Evolutionary conservation across 140 eudicot genomes (phyloP).

Genomic region (Senecio squalidus): DNA sequence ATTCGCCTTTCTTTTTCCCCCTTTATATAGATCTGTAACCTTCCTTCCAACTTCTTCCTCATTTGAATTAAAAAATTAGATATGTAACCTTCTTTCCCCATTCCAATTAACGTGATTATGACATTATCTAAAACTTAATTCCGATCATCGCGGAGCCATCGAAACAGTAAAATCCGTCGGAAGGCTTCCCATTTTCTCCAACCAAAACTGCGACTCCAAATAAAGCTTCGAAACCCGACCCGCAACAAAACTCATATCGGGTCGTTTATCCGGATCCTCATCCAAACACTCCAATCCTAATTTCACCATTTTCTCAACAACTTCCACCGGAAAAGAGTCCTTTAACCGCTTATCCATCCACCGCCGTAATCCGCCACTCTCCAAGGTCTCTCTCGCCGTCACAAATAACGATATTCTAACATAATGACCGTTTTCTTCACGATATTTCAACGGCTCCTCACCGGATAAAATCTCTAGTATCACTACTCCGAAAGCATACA

Average conservation of each 20-base stretch:
- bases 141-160: conserved; percentile 46
- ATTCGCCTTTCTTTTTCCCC: no score
- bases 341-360: conserved; percentile 79
- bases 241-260: conserved; percentile 79
- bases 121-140: not conserved
- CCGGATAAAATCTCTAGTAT: conserved; percentile 75
- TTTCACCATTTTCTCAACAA: conserved; percentile 58
- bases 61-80: no score
- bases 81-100: no score
- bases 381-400: conserved; percentile 60
- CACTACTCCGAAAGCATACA: conserved; percentile 86
- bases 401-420: conserved; percentile 65
- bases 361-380: conserved; percentile 48
- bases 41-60: no score
- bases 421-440: conserved; percentile 34
- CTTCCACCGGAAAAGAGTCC: conserved; percentile 89
- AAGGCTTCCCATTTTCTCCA: conserved; percentile 52
- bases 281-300: conserved; percentile 67
- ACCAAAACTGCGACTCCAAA: conserved; percentile 67
- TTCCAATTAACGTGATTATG: no score
- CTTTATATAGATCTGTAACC: no score
- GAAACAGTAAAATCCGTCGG: conserved; percentile 66
- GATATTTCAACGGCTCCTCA: conserved; percentile 56
- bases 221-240: conserved; percentile 74
- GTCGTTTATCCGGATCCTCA: conserved; percentile 65